Base-by-base conservation (phyloP, 345 rosid genomes). In the Lagerstroemia speciosa region DNA sequence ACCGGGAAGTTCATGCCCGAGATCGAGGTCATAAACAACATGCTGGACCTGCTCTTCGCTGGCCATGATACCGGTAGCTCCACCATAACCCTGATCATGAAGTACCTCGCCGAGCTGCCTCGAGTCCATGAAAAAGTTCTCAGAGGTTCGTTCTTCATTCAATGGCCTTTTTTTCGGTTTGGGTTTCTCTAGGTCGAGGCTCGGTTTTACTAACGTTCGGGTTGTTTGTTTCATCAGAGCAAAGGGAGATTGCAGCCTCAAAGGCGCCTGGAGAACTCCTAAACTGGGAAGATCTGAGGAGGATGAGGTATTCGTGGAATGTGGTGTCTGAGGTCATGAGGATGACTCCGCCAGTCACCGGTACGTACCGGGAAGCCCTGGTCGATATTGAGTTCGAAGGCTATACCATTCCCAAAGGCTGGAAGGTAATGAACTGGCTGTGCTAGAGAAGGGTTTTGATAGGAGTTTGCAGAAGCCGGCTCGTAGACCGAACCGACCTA, bases 371-470 rank as follows among this genome's bases (percentile, higher is more conserved):
- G 32, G 69, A 77, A 68, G 80, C 80, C 61, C 4, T 77, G 40
- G 67, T 40, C 19, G 77, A 77, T 53, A 65, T 77, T 61, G 70
- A 62, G 0, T 73, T 45, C 2, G 80, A 74, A 65, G 76, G 80
- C 29, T 77, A 77, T 38, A 73, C 77, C 40, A 73, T 77, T 50
- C 80, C 80, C n/a, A 77, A 73, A 64, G 80, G 80, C 30, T 73
- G 72, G 71, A 77, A 77, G 80, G 80, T 77, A 73, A 12, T 2
- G 9, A 27, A 15, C 29, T 32, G 10, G 9, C 22, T 62, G 1
- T 62, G 17, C 17, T 9, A 12, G 55, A 50, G n/a, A 50, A 3
- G 38, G 8, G 38, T 9, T 36, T 36, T 50, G n/a, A n/a, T n/a
- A n/a, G n/a, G n/a, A n/a, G n/a, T n/a, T n/a, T n/a, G n/a, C n/a